Evolutionary conservation across 2,329 filamentous ascomycete species (phyloP), one percentile per base, ranked within the genome.

Genomic region (Diplodia mutila): DNA sequence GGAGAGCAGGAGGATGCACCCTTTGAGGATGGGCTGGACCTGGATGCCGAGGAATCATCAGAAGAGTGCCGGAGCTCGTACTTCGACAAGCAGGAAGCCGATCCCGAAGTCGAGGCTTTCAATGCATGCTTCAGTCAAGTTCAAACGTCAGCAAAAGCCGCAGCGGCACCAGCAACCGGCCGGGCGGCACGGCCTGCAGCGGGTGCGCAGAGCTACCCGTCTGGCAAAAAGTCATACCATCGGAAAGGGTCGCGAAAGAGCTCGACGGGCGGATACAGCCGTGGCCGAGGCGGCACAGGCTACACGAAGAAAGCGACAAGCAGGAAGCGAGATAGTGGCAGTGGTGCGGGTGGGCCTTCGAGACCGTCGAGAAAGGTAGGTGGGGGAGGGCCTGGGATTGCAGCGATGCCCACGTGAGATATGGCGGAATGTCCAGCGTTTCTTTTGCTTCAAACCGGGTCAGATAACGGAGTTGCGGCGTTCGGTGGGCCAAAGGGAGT

Each of bases 321-420:
- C 39, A 67, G 39, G n/a, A 65, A 29, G 48, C 52, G 63, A 55
- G 65, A 29, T 2, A n/a, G n/a, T 53, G 66, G 34, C 11, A 9
- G 55, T 48, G 66, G 27, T 34, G 69, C 39, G 6, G 46, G 59
- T 42, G 46, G 67, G 21, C 21, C 64, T 37, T 68, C 37, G 14
- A 27, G 55, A 61, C 61, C 48, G 29, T 49, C 46, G 46, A 53
- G 63, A 37, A 68, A 53, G 9, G 63, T 65, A 23, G 69, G 67
- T n/a, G 65, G 68, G 29, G 67, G 70, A 21, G 70, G 68, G 21
- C 72, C 71, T 39, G 73, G 75, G 46, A 80, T 80, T 69, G 75
- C 74, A 27, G 77, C 79, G 75, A 80, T 80, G 78, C 78, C 78
- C 18, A 75, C 72, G 25, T 79, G 69, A 77, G 52, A 21, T 59